These are phyloP conservation scores for Populus simonii DNA, from an alignment of 345 rosid genomes.

Conservation along the genomic window DNA sequence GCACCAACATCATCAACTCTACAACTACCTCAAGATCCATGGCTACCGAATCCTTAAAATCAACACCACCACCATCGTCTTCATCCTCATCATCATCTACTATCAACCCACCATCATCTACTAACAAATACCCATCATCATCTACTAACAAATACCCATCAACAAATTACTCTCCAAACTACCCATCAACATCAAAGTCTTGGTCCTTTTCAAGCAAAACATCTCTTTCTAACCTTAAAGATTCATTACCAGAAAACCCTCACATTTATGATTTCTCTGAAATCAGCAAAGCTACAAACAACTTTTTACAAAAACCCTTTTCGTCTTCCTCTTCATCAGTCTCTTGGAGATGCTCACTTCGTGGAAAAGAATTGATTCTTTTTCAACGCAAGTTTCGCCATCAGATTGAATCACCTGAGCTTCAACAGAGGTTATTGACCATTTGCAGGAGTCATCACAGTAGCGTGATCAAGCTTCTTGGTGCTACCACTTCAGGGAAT, in stretches of 20 bases:
- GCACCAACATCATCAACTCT: conserved; percentile 8
- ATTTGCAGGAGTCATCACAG: conserved; percentile 75
- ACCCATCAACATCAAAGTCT: not conserved
- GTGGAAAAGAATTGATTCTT: conserved; percentile 26
- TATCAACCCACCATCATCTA: not conserved
- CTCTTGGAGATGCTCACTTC: conserved; percentile 38
- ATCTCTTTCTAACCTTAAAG: conserved; percentile 22
- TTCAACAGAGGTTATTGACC: conserved; percentile 48
- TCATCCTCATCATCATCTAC: not conserved
- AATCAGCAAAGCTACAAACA: conserved; percentile 31
- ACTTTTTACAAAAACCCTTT: conserved; percentile 28
- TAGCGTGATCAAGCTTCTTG: conserved; percentile 63
- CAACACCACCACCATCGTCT: conserved; percentile 2
- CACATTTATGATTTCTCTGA: conserved; percentile 28
- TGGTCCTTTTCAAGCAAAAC: conserved; percentile 15
- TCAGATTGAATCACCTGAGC: conserved; percentile 38
- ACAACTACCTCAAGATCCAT: not conserved
- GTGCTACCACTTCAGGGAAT: conserved; percentile 54
- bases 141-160: not conserved
- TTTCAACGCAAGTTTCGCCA: conserved; percentile 31
- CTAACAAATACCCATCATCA: not conserved
- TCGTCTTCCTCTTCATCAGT: conserved; percentile 39
- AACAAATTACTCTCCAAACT: not conserved
- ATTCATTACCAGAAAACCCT: conserved; percentile 33
- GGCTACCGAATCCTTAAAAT: not conserved